Evolutionary conservation across 1,139 yeast genomes (phyloP).

Genomic region (Zhuliangozyma blackwelliae): DNA sequence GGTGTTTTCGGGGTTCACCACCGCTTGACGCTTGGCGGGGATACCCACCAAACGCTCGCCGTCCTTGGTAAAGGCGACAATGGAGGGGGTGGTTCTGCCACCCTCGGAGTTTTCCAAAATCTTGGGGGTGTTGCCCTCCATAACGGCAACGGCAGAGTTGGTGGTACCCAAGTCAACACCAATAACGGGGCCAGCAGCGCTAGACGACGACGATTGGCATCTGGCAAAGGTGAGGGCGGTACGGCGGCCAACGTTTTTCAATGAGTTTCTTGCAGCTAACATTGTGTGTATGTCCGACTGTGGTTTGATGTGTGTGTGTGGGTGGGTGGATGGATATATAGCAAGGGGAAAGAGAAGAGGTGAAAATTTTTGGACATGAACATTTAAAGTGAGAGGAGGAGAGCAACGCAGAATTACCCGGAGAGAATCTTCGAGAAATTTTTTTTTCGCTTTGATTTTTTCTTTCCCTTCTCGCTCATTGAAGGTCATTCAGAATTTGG

Average conservation of each 20-base stretch:
- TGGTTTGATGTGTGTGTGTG: conserved; percentile 1
- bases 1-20: conserved; percentile 97
- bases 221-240: conserved; percentile 44
- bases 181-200: conserved; percentile 72
- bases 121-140: conserved; percentile 86
- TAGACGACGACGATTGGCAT: conserved; percentile 40
- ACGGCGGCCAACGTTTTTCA: conserved; percentile 41
- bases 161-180: conserved; percentile 99
- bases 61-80: conserved; percentile 90
- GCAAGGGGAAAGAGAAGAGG: conserved; percentile 3
- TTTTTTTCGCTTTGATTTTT: too few species aligned
- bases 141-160: conserved; percentile 97
- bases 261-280: conserved; percentile 46
- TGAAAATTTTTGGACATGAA: conserved; percentile 8
- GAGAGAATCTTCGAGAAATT: conserved; percentile 19
- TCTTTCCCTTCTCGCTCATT: too few species aligned
- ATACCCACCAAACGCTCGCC: conserved; percentile 90
- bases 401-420: conserved; percentile 21
- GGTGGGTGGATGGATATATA: background rate
- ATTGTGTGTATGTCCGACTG: conserved; percentile 21
- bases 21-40: conserved; percentile 99
- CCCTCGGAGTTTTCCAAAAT: conserved; percentile 81
- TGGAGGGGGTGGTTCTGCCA: conserved; percentile 66
- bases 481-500: too few species aligned
- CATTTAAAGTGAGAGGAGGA: conserved; percentile 11